phyloP scores from a whole-genome alignment of 805 yeast genomes.

The Pichia exigua region DNA sequence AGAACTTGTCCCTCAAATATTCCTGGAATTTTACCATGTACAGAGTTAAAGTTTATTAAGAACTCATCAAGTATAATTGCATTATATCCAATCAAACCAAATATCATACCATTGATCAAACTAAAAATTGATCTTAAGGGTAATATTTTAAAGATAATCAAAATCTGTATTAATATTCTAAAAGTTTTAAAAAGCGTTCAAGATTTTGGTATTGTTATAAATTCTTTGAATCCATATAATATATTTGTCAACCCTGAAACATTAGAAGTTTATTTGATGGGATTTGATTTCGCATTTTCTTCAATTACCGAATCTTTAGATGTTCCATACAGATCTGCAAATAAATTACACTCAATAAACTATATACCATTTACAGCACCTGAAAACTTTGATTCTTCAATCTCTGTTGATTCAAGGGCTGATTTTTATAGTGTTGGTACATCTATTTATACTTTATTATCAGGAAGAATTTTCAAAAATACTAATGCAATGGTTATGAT shows the following conservation, averaged over 20 bases:
- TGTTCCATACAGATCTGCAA: constrained; percentile 35
- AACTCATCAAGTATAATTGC: constrained; percentile 4
- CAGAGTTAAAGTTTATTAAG: background rate
- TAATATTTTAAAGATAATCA: constrained; percentile 20
- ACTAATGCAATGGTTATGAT: constrained; percentile 33
- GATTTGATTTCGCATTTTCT: constrained; percentile 43
- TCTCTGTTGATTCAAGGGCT: constrained; percentile 37
- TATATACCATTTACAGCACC: constrained; percentile 44
- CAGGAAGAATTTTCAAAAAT: constrained; percentile 36
- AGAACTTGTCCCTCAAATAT: constrained; percentile 7
- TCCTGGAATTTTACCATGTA: constrained; percentile 5
- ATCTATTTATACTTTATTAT: constrained; percentile 40
- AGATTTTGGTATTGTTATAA: constrained; percentile 37
- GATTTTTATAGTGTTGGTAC: constrained; percentile 45
- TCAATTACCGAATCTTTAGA: constrained; percentile 34
- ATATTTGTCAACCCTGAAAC: constrained; percentile 29
- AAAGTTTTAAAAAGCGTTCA: constrained; percentile 29
- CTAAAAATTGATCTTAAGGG: background rate
- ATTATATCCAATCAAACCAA: constrained; percentile 4
- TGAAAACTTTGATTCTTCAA: constrained; percentile 36
- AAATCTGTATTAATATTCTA: constrained; percentile 17
- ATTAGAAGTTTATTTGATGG: constrained; percentile 32
- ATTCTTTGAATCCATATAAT: constrained; percentile 35
- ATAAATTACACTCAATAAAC: constrained; percentile 31
- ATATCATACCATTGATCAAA: background rate